phyloP scores from a whole-genome alignment of 2,329 filamentous ascomycete genomes.

The Alternaria solani region DNA sequence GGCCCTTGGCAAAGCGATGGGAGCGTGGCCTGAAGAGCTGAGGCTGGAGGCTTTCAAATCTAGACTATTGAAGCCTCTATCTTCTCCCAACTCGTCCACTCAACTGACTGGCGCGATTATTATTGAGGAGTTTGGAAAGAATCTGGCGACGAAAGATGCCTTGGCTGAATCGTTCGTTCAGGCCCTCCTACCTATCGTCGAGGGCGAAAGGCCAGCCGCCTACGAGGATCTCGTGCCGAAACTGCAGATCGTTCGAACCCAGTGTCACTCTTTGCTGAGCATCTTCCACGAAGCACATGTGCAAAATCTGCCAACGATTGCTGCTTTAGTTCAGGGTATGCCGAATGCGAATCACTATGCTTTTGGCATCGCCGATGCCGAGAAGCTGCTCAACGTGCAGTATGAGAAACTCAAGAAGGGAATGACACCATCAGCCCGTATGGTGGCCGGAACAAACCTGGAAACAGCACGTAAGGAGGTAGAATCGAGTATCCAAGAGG shows the following conservation, averaged over 20 bases:
- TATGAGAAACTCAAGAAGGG: slow-evolving; percentile 87
- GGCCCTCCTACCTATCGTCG: slow-evolving; percentile 77
- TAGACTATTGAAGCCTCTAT: slow-evolving; percentile 70
- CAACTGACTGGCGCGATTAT: slow-evolving; percentile 85
- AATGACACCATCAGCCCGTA: slow-evolving; percentile 86
- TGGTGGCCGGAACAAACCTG: slow-evolving; percentile 82
- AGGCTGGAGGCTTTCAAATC: slow-evolving; percentile 71
- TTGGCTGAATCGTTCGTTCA: slow-evolving; percentile 68
- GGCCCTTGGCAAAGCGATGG: slow-evolving; percentile 86
- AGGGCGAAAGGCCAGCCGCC: slow-evolving; percentile 78
- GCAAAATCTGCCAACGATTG: slow-evolving; percentile 76
- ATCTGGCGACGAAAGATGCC: slow-evolving; percentile 52
- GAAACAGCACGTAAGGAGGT: slow-evolving; percentile 78
- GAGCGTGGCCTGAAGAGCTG: slow-evolving; percentile 70
- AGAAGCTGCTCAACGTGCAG: slow-evolving; percentile 85
- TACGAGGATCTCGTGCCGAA: slow-evolving; percentile 93
- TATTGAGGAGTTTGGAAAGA: slow-evolving; percentile 85
- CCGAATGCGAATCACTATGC: slow-evolving; percentile 89
- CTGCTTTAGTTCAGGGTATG: slow-evolving; percentile 93
- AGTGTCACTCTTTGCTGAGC: slow-evolving; percentile 88
- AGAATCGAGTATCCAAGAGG: slow-evolving; percentile 77
- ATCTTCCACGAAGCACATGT: slow-evolving; percentile 77
- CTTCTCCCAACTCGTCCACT: slow-evolving; percentile 80
- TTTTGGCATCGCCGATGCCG: slow-evolving; percentile 86
- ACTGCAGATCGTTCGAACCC: slow-evolving; percentile 86